Evolutionary conservation across 1,284 basidiomycete species (phyloP).

Genomic region (Trichosporon sp.): DNA sequence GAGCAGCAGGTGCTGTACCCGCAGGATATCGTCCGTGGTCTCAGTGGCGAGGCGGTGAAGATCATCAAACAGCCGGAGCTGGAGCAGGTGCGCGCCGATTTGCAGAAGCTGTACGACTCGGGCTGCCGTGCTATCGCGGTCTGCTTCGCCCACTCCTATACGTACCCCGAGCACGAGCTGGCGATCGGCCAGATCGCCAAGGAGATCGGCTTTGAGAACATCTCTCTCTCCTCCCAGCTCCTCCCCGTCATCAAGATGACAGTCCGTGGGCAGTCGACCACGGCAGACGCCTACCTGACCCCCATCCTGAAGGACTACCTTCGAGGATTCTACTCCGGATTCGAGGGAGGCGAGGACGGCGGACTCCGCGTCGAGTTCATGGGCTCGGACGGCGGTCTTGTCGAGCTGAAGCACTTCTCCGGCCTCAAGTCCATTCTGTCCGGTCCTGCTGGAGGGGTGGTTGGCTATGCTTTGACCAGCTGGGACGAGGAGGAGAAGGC

Average conservation of each 20-base stretch:
- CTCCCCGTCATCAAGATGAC: constrained; percentile 93
- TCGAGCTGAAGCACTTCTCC: constrained; percentile 72
- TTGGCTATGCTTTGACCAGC: constrained; percentile 35
- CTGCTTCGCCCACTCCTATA: constrained; percentile 80
- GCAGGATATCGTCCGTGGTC: constrained; percentile 62
- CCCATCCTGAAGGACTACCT: constrained; percentile 81
- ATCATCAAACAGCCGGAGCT: constrained; percentile 51
- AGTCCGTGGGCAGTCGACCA: constrained; percentile 83
- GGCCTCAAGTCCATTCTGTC: constrained; percentile 77
- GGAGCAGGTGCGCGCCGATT: constrained; percentile 52
- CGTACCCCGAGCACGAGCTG: constrained; percentile 58
- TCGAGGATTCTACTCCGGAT: constrained; percentile 87
- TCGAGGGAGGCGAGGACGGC: constrained; percentile 57
- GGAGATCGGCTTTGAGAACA: constrained; percentile 72
- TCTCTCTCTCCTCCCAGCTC: constrained; percentile 81
- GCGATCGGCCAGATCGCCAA: constrained; percentile 68
- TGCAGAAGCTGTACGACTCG: constrained; percentile 64
- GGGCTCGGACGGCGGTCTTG: constrained; percentile 81
- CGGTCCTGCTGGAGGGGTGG: constrained; percentile 43
- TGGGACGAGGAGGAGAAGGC: constrained; percentile 30
- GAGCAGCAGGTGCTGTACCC: constrained; percentile 12
- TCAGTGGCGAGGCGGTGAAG: constrained; percentile 87
- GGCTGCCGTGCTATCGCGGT: constrained; percentile 82
- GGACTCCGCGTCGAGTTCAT: constrained; percentile 60
- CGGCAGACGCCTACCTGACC: constrained; percentile 94